Conservation (phyloP, 495 filamentous ascomycete genomes). For the Daldinia caldariorum region DNA sequence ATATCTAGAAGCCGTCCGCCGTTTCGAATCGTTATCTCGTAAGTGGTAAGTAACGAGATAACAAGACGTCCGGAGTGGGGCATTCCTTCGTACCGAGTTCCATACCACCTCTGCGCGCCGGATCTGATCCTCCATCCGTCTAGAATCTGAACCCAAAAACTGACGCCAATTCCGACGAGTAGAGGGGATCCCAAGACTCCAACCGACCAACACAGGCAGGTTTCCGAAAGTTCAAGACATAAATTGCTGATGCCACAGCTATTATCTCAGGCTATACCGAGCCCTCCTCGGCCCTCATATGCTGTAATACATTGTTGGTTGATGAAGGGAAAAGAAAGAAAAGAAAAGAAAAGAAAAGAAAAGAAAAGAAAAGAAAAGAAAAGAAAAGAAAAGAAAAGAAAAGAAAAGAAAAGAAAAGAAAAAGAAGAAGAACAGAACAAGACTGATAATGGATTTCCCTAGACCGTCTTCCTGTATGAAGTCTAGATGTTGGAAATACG, state of each 20-base stretch:
- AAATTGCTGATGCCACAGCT: slow-evolving; percentile 29
- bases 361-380: slow-evolving; percentile 17
- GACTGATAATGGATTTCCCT: slow-evolving; percentile 31
- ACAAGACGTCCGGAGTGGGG: slow-evolving; percentile 19
- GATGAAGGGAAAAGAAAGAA: slow-evolving; percentile 21
- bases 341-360: slow-evolving; percentile 10
- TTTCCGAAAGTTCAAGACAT: slow-evolving; percentile 26
- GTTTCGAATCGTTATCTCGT: slow-evolving; percentile 23
- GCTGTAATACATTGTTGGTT: slow-evolving; percentile 41
- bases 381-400: slow-evolving; percentile 16
- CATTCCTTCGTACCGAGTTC: slow-evolving; percentile 29
- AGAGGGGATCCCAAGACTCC: slow-evolving; percentile 21
- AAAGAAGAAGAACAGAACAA: too few relatives aligned
- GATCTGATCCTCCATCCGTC: slow-evolving; percentile 40
- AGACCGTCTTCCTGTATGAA: slow-evolving; percentile 26
- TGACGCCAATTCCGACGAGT: slow-evolving; percentile 31
- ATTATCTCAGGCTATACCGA: slow-evolving; percentile 33
- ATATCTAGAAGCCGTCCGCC: neutral
- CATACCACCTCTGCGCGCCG: slow-evolving; percentile 32
- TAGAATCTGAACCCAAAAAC: slow-evolving; percentile 42
- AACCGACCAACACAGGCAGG: slow-evolving; percentile 16
- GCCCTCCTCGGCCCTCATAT: slow-evolving; percentile 30
- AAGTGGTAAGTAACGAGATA: slow-evolving; percentile 8
- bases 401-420: slow-evolving; percentile 15
- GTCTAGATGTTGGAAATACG: slow-evolving; percentile 48